Base-by-base conservation (phyloP, 2,329 filamentous ascomycete genomes). In the Pseudogymnoascus sp. region DNA sequence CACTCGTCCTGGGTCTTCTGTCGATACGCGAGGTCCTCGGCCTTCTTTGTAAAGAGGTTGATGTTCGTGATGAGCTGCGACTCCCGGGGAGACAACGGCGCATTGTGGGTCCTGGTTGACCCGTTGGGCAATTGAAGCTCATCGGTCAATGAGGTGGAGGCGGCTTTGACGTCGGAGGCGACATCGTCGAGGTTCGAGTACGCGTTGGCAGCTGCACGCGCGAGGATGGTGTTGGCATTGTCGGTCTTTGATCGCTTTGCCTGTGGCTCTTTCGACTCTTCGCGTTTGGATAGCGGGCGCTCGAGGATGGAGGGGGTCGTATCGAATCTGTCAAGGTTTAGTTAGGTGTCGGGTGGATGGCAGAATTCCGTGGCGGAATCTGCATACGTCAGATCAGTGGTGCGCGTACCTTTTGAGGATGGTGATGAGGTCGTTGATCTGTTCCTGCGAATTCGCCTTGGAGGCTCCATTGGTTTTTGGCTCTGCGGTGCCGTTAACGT, bases 161-260 rank as follows among this genome's bases (percentile, higher is more conserved):
- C 78, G 31, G 76, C 70, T 69, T 80, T 77, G 44, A 87, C 73
- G 66, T 88, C 86, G 61, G 79, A 74, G 15, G 89, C 82, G 44
- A 90, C 78, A 66, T 89, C 85, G 28, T 89, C 87, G 50, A 92
- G 76, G 67, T 83, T 81, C 26, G 79, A 78, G 71, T 88, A 88
- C 33, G 72, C 73, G 67, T 80, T 78, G 60, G 77, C 75, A 69
- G n/a, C 63, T 57, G 60, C 71, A 68, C 61, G 67, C 65, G 28
- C 69, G 21, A 72, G 70, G 65, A 87, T 82, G 65, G 78, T 81
- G 17, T 69, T 69, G n/a, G 68, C 66, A 36, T 75, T 69, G 35
- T 73, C 77, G 1, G 83, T 79, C 72, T 85, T 87, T 68, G 85
- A 82, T 47, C 85, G 81, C 74, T 88, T 88, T 62, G 81, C 74